Conservation (phyloP, 306 rosid genomes). For the Citrullus colocynthis region DNA sequence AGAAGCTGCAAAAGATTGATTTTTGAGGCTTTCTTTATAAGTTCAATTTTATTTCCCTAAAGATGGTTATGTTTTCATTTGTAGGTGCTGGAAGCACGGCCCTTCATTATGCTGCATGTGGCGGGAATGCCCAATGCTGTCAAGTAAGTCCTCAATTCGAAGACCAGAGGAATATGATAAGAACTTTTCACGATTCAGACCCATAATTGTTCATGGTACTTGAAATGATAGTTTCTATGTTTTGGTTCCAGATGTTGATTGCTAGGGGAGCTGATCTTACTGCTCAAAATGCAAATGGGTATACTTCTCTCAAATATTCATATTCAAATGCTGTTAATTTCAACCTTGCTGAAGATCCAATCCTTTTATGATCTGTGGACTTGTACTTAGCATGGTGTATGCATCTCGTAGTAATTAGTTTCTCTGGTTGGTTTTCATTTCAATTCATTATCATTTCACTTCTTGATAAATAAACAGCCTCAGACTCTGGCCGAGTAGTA, state of each 20-base stretch:
- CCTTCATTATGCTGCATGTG: slow-evolving; percentile 94
- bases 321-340: background rate
- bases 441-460: background rate
- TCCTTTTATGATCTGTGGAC: background rate
- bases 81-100: slow-evolving; percentile 94
- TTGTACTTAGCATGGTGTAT: background rate
- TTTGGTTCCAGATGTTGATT: slow-evolving; percentile 65
- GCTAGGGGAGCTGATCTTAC: slow-evolving; percentile 65
- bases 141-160: slow-evolving; percentile 38
- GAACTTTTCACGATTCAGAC: slow-evolving; percentile 2
- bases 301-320: slow-evolving; percentile 13
- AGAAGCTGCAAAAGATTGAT: background rate
- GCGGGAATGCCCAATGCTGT: slow-evolving; percentile 93
- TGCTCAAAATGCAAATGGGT: slow-evolving; percentile 85
- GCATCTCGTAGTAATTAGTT: background rate
- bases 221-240: slow-evolving; percentile 8
- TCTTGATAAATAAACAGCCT: background rate
- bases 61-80: background rate
- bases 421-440: background rate
- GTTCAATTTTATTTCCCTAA: background rate
- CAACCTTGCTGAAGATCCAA: background rate
- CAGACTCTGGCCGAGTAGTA: background rate
- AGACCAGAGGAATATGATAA: background rate
- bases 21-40: background rate
- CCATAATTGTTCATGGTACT: background rate